A percentile compares a stretch with the other conserved stretches of the same genome.
Evolutionary conservation across 1,139 yeast species (phyloP).

Genomic region (Lodderomyces elongisporus): DNA sequence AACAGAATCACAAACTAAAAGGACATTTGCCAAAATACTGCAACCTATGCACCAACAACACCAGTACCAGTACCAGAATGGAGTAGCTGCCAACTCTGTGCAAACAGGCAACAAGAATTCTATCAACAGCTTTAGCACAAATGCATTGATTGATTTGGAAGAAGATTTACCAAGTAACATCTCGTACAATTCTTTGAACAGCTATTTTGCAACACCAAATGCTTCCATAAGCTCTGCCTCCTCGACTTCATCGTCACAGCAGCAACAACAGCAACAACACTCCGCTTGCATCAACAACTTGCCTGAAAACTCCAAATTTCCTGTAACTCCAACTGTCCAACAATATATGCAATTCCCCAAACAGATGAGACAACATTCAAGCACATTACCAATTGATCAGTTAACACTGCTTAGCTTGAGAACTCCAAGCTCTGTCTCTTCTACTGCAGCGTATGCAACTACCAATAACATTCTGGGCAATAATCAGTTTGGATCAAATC

Average conservation of each 20-base stretch:
- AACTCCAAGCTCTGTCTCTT: slow-evolving; percentile 8
- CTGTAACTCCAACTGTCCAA: slow-evolving; percentile 6
- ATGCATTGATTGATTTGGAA: slow-evolving; percentile 1
- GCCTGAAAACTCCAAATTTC: too few species aligned
- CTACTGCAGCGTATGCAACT: slow-evolving; percentile 1
- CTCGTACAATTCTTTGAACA: slow-evolving; percentile 12
- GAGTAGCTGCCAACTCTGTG: too few species aligned
- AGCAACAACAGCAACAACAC: slow-evolving; percentile 2
- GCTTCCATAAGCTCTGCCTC: slow-evolving; percentile 9
- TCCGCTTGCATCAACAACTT: too few species aligned
- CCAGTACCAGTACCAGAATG: slow-evolving; percentile 1
- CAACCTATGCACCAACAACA: slow-evolving; percentile 1
- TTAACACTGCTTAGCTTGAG: slow-evolving; percentile 25
- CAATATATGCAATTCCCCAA: slow-evolving; percentile 3
- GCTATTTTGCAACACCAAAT: slow-evolving; percentile 9
- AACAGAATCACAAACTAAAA: too few species aligned
- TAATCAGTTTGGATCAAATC: too few species aligned
- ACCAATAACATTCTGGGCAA: too few species aligned
- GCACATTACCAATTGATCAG: slow-evolving; percentile 24
- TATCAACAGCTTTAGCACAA: slow-evolving; percentile 2
- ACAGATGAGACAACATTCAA: slow-evolving; percentile 13
- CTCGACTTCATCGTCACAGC: slow-evolving; percentile 8
- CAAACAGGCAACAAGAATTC: slow-evolving; percentile 1
- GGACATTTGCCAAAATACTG: not conserved
- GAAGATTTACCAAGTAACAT: slow-evolving; percentile 9